Conservation (phyloP, 805 yeast species). For the Jamesozyma lodderae region DNA sequence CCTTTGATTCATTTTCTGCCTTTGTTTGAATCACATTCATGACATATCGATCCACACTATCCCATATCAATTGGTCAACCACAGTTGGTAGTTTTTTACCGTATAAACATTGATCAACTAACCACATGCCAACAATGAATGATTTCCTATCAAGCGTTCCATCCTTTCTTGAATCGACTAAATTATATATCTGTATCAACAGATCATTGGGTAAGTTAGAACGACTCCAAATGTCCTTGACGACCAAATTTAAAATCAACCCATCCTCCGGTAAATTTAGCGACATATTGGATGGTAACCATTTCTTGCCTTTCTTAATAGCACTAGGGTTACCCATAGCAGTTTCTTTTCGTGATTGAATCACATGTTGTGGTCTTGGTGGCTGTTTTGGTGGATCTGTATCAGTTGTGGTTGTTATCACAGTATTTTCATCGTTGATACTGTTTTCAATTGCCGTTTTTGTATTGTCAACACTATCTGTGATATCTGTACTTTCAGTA, state of each 20-base stretch:
- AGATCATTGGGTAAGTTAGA: slow-evolving; percentile 64
- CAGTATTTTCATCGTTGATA: not conserved
- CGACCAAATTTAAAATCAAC: slow-evolving; percentile 41
- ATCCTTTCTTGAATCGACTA: slow-evolving; percentile 58
- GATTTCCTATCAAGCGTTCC: slow-evolving; percentile 74
- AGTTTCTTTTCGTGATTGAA: no score
- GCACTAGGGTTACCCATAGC: no score
- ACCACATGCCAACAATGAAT: slow-evolving; percentile 95
- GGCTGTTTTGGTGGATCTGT: no score
- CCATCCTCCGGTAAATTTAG: slow-evolving; percentile 26
- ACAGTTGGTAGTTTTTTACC: slow-evolving; percentile 80
- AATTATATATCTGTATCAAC: slow-evolving; percentile 55
- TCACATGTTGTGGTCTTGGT: no score
- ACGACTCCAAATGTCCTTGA: slow-evolving; percentile 71
- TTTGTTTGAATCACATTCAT: slow-evolving; percentile 7
- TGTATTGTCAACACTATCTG: no score
- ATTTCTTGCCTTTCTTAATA: no score
- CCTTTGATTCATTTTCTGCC: slow-evolving; percentile 8
- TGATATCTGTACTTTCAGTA: no score
- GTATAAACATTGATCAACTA: slow-evolving; percentile 90
- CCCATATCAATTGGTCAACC: slow-evolving; percentile 69
- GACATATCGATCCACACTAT: slow-evolving; percentile 43
- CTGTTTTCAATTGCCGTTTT: no score
- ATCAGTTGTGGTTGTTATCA: no score
- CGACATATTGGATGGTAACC: no score